phyloP scores from a whole-genome alignment of 2,329 filamentous ascomycete species.

The Hortaea sp. region DNA sequence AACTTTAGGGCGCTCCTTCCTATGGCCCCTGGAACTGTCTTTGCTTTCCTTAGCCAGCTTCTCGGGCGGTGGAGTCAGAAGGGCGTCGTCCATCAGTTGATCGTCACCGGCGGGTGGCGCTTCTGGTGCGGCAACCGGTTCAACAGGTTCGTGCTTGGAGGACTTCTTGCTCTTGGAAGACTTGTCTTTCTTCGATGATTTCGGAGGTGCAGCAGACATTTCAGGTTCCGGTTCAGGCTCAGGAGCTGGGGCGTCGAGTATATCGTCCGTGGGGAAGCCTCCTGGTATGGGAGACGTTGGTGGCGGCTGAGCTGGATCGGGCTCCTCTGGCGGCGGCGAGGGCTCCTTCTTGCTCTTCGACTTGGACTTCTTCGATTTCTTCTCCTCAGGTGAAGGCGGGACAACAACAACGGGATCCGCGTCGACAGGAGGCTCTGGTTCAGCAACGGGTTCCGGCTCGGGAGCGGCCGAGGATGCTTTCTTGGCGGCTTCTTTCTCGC shows the following conservation, averaged over 20 bases:
- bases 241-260: conserved; percentile 14
- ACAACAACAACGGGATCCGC: conserved; percentile 11
- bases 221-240: conserved; percentile 4
- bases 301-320: conserved; percentile 6
- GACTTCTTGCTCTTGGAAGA: conserved; percentile 8
- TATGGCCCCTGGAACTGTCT: conserved; percentile 47
- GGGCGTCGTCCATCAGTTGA: conserved; percentile 15
- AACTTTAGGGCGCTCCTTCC: conserved; percentile 68
- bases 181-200: conserved; percentile 23
- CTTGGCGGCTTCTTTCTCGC: conserved; percentile 21
- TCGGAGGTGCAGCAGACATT: conserved; percentile 8
- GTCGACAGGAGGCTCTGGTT: conserved; percentile 7
- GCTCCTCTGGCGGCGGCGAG: not conserved
- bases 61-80: conserved; percentile 43
- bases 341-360: conserved; percentile 13
- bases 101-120: conserved; percentile 8
- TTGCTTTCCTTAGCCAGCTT: conserved; percentile 14
- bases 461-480: conserved; percentile 19
- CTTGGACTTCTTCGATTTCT: conserved; percentile 16
- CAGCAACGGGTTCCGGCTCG: conserved; percentile 20
- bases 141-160: conserved; percentile 19
- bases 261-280: conserved; percentile 37
- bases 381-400: conserved; percentile 12
- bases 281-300: conserved; percentile 31
- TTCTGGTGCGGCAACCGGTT: conserved; percentile 22